phyloP scores from a whole-genome alignment of 1,139 yeast species.

The Yamadazyma blattariae region DNA sequence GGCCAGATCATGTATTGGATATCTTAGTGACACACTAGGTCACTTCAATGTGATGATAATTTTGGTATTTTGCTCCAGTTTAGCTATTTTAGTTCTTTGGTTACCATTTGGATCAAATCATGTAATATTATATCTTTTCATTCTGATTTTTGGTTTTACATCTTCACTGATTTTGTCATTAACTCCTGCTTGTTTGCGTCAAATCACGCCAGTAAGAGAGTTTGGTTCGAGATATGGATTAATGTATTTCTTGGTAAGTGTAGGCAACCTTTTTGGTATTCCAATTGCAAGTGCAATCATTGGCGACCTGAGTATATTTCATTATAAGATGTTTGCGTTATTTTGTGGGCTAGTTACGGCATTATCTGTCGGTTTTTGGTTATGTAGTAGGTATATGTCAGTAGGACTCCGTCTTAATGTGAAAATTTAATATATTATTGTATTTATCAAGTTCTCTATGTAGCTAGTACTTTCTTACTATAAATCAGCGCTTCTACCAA shows the following conservation, averaged over 20 bases:
- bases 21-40: conserved; percentile 35
- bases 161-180: conserved; percentile 26
- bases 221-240: conserved; percentile 44
- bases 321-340: conserved; percentile 33
- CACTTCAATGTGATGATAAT: conserved; percentile 37
- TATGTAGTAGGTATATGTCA: conserved; percentile 26
- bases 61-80: conserved; percentile 29
- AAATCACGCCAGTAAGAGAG: conserved; percentile 29
- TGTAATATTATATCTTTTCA: conserved; percentile 27
- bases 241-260: conserved; percentile 35
- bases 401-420: conserved; percentile 33
- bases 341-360: conserved; percentile 33
- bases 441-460: too few relatives aligned
- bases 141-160: conserved; percentile 30
- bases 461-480: too few relatives aligned
- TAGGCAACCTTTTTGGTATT: conserved; percentile 41
- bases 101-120: conserved; percentile 36
- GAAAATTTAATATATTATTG: conserved; percentile 18
- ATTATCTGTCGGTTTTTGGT: conserved; percentile 31
- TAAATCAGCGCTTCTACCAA: too few relatives aligned
- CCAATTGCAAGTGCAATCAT: conserved; percentile 46
- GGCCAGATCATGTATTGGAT: conserved; percentile 40
- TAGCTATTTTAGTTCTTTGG: conserved; percentile 35
- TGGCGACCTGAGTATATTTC: conserved; percentile 26
- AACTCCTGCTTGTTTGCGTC: conserved; percentile 40